These are phyloP conservation scores for Cornus florida DNA, from an alignment of 148 eudicot species.

Conservation along the genomic window DNA sequence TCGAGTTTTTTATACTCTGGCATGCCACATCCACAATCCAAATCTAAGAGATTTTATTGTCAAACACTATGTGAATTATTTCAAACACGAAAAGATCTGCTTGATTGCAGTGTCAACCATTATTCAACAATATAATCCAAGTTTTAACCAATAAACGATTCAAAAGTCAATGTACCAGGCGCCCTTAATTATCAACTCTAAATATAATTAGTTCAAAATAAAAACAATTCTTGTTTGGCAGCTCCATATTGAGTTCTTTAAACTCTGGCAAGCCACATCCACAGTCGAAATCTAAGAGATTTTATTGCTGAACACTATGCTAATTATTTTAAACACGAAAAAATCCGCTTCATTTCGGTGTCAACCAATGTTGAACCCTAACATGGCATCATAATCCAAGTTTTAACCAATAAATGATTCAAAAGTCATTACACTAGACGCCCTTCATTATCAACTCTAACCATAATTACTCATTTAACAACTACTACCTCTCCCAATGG, in stretches of 20 bases:
- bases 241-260: too few species aligned
- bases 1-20: too few species aligned
- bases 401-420: neutral
- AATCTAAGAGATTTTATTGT: too few species aligned
- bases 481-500: neutral
- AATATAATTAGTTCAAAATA: too few species aligned
- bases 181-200: too few species aligned
- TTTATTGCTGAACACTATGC: too few species aligned
- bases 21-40: too few species aligned
- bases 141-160: too few species aligned
- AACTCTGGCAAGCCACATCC: too few species aligned
- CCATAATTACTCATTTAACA: neutral
- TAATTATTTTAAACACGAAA: neutral
- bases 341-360: neutral
- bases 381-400: neutral
- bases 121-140: neutral
- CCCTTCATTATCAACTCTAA: neutral
- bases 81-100: neutral
- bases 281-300: too few species aligned
- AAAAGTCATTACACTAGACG: neutral
- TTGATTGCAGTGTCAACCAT: neutral
- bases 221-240: too few species aligned
- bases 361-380: neutral
- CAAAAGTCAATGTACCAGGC: too few species aligned
- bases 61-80: neutral